A percentile compares a stretch with the other conserved stretches of the same genome.
Conservation (phyloP, 306 rosid genomes). For the Benincasa hispida region DNA sequence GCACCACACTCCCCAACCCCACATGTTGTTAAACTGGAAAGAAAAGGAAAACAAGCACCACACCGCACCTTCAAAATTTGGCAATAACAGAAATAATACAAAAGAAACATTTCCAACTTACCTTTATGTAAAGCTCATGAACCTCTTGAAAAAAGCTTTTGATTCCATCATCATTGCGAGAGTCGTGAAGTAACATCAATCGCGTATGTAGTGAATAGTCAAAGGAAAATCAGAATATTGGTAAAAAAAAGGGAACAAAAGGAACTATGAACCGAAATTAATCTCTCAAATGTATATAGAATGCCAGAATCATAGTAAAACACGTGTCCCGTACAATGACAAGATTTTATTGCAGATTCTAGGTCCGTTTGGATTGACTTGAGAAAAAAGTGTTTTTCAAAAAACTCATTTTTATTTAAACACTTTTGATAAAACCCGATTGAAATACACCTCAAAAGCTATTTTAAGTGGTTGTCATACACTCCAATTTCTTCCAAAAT, state of each 20-base stretch:
- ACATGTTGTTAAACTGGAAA: no score
- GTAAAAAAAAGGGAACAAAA: not conserved
- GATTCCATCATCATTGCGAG: constrained; percentile 93
- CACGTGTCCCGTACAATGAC: not conserved
- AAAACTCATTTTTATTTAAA: no score
- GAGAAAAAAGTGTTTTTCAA: no score
- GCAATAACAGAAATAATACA: not conserved
- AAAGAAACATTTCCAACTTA: constrained; percentile 5
- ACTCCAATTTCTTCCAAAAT: no score
- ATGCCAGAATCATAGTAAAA: not conserved
- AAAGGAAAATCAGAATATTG: constrained; percentile 30
- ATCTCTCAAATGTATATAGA: not conserved
- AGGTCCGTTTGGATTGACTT: no score
- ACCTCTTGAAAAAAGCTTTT: constrained; percentile 98
- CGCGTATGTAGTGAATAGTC: constrained; percentile 63
- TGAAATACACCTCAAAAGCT: no score
- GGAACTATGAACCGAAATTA: not conserved
- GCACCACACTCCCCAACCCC: no score
- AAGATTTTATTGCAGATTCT: not conserved
- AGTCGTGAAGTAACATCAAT: constrained; percentile 87
- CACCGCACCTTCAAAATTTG: not conserved
- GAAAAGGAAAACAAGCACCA: no score
- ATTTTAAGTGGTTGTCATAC: no score
- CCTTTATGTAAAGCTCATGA: constrained; percentile 95
- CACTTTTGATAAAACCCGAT: no score